Evolutionary conservation across 2,329 filamentous ascomycete species (phyloP), one percentile per base, ranked within the genome.

Genomic region (Didymella segeticola): DNA sequence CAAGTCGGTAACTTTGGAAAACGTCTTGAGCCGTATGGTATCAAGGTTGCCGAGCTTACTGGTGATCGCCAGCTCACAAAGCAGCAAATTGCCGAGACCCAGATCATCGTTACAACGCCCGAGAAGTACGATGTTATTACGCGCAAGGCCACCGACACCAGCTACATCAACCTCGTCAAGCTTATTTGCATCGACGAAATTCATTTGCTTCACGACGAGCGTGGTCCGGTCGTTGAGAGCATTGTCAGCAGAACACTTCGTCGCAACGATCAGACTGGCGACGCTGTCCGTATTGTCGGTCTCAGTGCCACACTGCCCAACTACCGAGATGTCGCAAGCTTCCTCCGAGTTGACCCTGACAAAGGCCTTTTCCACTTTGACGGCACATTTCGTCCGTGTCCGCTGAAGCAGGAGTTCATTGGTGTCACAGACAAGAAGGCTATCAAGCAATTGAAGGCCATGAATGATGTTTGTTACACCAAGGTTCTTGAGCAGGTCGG

Each of bases 81-180:
- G 77, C 92, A 96, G 75, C 95, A 99, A 80, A 98, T 99, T 60
- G 87, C 93, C 1, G 95, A 99, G 69, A 99, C 95, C 0, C 93
- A 99, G 74, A 88, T 99, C 64, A 99, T 99, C 65, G 93, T 99
- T 54, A 99, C 95, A 0, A 99, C 95, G 0, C 95, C 95, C 17
- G 95, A 99, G 77, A 99, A 99, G 78, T 99, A 92, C 90, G 95
- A 99, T 76, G 93, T 99, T 63, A 97, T 99, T 65, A 99, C 96
- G 5, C 87, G 96, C 77, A 99, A 99, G 77, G 93, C 93, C 6
- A 97, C 93, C 1, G 96, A 99, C 72, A 86, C 95, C 48, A 96
- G 92, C 66, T 99, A 99, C 76, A 99, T 93, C 14, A 96, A 96
- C 67, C 85, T 99, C n/a, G 95, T 99, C 22, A 89, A 93, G 31